phyloP scores from a whole-genome alignment of 148 eudicot species.

The Chenopodium formosanum region DNA sequence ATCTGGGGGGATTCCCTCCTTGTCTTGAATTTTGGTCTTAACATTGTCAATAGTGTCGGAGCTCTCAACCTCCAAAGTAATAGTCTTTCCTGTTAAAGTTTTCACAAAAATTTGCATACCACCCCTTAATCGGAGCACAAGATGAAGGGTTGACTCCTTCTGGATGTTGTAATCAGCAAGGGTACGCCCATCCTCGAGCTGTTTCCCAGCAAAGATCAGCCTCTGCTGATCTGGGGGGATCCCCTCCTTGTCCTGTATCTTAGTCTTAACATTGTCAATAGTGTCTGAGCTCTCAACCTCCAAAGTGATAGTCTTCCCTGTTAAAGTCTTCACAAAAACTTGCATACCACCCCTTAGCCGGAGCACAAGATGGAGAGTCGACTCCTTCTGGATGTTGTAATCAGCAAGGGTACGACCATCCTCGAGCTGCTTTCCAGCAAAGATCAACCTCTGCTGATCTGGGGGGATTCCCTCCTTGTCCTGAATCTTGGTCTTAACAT shows the following conservation, averaged over 20 bases:
- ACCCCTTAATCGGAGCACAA: not conserved
- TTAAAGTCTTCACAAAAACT: not conserved
- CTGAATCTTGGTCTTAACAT: no score
- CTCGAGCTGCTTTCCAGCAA: not conserved
- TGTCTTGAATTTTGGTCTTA: no score
- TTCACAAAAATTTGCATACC: no score
- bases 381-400: not conserved
- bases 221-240: not conserved
- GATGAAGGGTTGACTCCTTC: not conserved
- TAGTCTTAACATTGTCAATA: not conserved
- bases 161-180: not conserved
- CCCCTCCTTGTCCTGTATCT: not conserved
- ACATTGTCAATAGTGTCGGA: no score
- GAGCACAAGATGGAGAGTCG: not conserved
- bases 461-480: not conserved
- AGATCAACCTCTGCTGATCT: not conserved
- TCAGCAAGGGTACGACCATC: not conserved
- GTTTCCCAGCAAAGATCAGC: not conserved
- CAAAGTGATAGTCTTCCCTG: not conserved
- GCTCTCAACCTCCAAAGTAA: no score
- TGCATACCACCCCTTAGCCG: not conserved
- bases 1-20: no score
- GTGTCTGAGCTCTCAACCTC: not conserved
- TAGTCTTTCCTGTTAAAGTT: no score
- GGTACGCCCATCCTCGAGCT: not conserved